Evolutionary conservation across 176 grass and related monocot genomes (phyloP).

Genomic region (Bolboschoenus planiculmis): DNA sequence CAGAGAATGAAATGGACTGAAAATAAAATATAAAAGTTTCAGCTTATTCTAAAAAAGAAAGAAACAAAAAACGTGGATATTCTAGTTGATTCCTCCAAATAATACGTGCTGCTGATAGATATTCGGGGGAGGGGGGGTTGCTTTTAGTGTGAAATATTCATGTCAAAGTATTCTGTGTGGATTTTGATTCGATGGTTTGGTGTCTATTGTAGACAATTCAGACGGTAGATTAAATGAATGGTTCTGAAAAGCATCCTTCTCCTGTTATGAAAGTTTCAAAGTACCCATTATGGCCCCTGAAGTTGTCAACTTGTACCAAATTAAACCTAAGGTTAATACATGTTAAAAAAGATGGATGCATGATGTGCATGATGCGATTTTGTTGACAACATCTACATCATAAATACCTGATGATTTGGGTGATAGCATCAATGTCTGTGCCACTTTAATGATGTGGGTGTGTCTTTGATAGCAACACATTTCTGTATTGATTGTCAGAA

Average conservation of each 20-base stretch:
- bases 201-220: background rate
- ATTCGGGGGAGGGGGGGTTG: background rate
- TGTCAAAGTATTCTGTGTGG: background rate
- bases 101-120: background rate
- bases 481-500: background rate
- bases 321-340: background rate
- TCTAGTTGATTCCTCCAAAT: too few species aligned
- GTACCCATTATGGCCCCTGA: background rate
- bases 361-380: background rate
- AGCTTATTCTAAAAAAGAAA: background rate
- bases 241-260: background rate
- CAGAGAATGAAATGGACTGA: background rate
- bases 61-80: background rate
- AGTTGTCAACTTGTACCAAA: background rate
- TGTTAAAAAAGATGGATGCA: background rate
- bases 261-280: background rate
- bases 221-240: background rate
- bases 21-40: background rate
- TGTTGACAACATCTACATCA: background rate
- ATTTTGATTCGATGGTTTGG: background rate
- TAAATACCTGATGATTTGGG: background rate
- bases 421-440: background rate
- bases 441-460: background rate
- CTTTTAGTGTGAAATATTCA: background rate
- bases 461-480: background rate